phyloP scores from a whole-genome alignment of 257 asterid genomes.

The Scutellaria barbata region DNA sequence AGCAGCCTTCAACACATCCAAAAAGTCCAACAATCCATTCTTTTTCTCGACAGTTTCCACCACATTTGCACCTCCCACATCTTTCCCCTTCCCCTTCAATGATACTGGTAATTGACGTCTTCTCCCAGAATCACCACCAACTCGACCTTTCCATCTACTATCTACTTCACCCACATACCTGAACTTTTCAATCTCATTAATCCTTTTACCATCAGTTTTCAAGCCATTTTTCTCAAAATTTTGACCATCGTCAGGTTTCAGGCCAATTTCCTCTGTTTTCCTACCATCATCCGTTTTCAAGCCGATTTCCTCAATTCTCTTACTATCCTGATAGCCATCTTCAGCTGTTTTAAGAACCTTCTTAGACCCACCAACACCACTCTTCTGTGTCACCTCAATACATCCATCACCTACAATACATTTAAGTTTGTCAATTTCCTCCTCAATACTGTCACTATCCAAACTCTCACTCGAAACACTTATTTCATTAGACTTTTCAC shows the following conservation, averaged over 20 bases:
- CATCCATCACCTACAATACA: conserved; percentile 17
- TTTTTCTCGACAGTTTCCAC: conserved; percentile 8
- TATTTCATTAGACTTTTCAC: conserved; percentile 12
- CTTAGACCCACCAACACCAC: conserved; percentile 7
- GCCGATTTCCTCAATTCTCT: not conserved
- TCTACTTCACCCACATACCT: conserved; percentile 3
- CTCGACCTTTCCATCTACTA: not conserved
- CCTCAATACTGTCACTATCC: conserved; percentile 9
- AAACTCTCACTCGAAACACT: not conserved
- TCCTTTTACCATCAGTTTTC: conserved; percentile 8
- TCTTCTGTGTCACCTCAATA: conserved; percentile 3
- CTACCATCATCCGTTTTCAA: not conserved
- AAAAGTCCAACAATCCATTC: conserved; percentile 29
- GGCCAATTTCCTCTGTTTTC: conserved; percentile 22
- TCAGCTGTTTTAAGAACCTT: not conserved
- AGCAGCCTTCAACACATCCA: conserved; percentile 32
- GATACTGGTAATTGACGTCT: conserved; percentile 46
- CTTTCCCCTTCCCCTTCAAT: conserved; percentile 32
- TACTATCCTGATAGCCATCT: conserved; percentile 7
- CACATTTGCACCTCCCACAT: conserved; percentile 13
- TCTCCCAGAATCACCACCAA: not conserved
- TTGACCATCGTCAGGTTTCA: not conserved
- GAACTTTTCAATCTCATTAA: conserved; percentile 30
- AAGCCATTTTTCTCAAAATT: not conserved
- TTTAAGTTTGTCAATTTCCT: conserved; percentile 3